phyloP scores from a whole-genome alignment of 2,329 filamentous ascomycete genomes.

The Fusarium drepaniforme region DNA sequence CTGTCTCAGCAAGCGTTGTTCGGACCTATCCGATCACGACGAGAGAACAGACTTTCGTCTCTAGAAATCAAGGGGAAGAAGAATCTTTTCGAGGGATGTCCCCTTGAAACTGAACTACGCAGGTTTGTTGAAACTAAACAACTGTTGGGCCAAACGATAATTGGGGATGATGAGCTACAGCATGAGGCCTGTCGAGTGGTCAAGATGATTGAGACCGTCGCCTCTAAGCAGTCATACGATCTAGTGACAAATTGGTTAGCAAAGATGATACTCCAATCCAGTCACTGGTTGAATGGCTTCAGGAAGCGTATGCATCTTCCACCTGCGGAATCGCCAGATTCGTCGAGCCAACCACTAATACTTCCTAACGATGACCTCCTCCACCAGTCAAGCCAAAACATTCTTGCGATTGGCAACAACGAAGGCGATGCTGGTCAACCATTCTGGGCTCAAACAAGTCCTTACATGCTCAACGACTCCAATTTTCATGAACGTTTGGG shows the following conservation, averaged over 20 bases:
- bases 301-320: neutral
- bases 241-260: neutral
- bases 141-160: neutral
- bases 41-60: neutral
- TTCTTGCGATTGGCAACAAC: neutral
- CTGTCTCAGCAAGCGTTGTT: neutral
- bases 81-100: neutral
- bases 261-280: neutral
- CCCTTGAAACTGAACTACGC: neutral
- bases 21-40: neutral
- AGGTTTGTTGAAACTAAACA: neutral
- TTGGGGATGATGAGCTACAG: neutral
- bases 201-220: neutral
- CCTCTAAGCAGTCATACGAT: neutral
- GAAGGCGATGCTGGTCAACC: neutral
- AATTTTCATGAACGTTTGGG: neutral
- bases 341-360: neutral
- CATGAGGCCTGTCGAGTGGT: neutral
- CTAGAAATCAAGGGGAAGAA: neutral
- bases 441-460: neutral
- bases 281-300: neutral
- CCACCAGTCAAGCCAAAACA: neutral
- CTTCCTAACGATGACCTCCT: too few species aligned
- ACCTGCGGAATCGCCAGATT: neutral
- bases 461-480: constrained; percentile 1